Evolutionary conservation across 352 stramenopile genomes (phyloP).

Genomic region (Pythium folliculosum): DNA sequence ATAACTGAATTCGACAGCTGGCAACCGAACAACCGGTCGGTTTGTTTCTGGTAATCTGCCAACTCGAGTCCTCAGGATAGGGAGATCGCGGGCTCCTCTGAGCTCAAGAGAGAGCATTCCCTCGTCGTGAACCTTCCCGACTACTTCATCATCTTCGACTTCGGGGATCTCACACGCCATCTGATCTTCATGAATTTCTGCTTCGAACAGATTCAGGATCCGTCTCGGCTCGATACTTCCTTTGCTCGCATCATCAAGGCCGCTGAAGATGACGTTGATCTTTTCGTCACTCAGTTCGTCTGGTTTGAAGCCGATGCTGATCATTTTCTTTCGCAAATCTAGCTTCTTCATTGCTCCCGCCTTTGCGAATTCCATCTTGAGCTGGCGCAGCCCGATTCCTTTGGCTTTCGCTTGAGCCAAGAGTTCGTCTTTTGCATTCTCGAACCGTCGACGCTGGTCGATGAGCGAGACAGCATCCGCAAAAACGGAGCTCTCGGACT

Average conservation of each 20-base stretch:
- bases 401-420: constrained; percentile 60
- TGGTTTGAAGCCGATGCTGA: constrained; percentile 65
- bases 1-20: constrained; percentile 34
- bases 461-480: constrained; percentile 37
- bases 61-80: constrained; percentile 23
- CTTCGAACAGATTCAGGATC: constrained; percentile 66
- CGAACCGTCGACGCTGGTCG: constrained; percentile 60
- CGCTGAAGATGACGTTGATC: constrained; percentile 63
- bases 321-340: constrained; percentile 62
- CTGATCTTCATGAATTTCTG: constrained; percentile 76
- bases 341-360: constrained; percentile 42
- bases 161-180: constrained; percentile 71
- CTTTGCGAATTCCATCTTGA: constrained; percentile 73
- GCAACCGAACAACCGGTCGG: constrained; percentile 40
- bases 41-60: constrained; percentile 16
- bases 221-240: constrained; percentile 46
- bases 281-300: constrained; percentile 75
- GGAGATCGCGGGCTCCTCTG: constrained; percentile 54
- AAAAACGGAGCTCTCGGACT: constrained; percentile 31
- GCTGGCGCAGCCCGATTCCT: constrained; percentile 63
- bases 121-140: constrained; percentile 70
- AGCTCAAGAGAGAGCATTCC: constrained; percentile 66
- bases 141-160: constrained; percentile 75
- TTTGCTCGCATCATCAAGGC: constrained; percentile 41
- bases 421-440: constrained; percentile 75